A percentile compares a stretch with the other conserved stretches of the same genome.
Conservation (phyloP, 2,329 filamentous ascomycete genomes). For the Cladosporium halotolerans region DNA sequence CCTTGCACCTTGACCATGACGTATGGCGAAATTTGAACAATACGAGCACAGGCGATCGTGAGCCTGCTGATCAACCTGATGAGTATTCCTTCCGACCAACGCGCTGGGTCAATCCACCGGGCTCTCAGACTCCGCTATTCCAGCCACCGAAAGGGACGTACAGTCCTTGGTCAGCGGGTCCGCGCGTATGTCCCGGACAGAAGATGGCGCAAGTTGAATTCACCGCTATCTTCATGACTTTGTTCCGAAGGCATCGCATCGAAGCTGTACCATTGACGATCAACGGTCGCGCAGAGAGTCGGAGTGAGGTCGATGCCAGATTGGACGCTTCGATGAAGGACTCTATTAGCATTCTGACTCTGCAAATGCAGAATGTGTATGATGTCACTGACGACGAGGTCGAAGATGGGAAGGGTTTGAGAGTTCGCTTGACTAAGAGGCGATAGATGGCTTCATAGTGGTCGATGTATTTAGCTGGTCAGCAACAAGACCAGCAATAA, state of each 20-base stretch:
- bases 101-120: constrained; percentile 34
- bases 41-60: constrained; percentile 7
- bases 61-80: constrained; percentile 18
- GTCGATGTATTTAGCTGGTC: not conserved
- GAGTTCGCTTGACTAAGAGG: constrained; percentile 9
- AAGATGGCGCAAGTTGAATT: constrained; percentile 54
- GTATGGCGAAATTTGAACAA: constrained; percentile 23
- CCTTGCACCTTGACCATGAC: constrained; percentile 23
- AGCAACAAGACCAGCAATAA: not conserved
- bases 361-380: constrained; percentile 26
- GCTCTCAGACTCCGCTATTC: constrained; percentile 21
- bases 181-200: constrained; percentile 47
- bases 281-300: constrained; percentile 13
- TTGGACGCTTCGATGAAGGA: constrained; percentile 21
- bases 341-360: constrained; percentile 20
- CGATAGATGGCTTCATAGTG: not conserved
- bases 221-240: constrained; percentile 38
- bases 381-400: constrained; percentile 11
- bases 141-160: constrained; percentile 38
- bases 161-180: constrained; percentile 45
- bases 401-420: not conserved
- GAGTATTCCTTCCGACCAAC: constrained; percentile 34
- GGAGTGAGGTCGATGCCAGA: constrained; percentile 15
- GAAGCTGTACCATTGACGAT: constrained; percentile 17
- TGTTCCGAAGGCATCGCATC: constrained; percentile 25